A percentile compares a stretch with the other conserved stretches of the same genome.
Evolutionary conservation across 805 yeast genomes (phyloP).

Genomic region (Cyberlindnera xishuangbannaensis): DNA sequence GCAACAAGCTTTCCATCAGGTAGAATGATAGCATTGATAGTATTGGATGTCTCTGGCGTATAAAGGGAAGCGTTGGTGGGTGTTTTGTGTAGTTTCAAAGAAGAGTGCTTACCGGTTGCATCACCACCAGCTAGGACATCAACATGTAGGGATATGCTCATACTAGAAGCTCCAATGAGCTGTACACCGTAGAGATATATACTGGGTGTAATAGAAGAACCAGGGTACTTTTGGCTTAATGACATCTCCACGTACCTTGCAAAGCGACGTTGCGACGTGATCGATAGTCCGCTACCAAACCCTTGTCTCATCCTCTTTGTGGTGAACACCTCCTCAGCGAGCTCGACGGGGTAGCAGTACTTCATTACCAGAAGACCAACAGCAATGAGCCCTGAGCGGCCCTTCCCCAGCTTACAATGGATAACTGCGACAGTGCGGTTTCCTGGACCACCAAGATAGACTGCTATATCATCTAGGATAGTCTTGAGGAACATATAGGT

Average conservation of each 20-base stretch:
- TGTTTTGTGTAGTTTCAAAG: too few species aligned
- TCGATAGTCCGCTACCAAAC: conserved; percentile 65
- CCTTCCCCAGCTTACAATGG: conserved; percentile 91
- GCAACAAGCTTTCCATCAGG: conserved; percentile 5
- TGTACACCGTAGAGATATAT: too few species aligned
- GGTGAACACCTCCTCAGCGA: conserved; percentile 51
- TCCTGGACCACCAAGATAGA: conserved; percentile 30
- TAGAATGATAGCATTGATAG: too few species aligned
- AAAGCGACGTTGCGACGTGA: conserved; percentile 62
- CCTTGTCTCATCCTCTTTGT: conserved; percentile 47
- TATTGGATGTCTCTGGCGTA: too few species aligned
- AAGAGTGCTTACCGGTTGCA: too few species aligned
- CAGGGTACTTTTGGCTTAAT: too few species aligned
- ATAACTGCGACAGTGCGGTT: conserved; percentile 51
- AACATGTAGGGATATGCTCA: too few species aligned
- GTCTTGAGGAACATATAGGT: conserved; percentile 46
- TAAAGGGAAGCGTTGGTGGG: too few species aligned
- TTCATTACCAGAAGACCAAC: conserved; percentile 64
- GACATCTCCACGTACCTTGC: conserved; percentile 41
- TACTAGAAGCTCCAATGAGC: too few species aligned
- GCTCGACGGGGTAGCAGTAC: conserved; percentile 31
- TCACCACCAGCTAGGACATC: too few species aligned
- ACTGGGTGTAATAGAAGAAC: too few species aligned
- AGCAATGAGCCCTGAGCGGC: conserved; percentile 76
- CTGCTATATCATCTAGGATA: conserved; percentile 39